Base-by-base conservation (phyloP, 345 rosid species). In the Hibiscus syriacus region DNA sequence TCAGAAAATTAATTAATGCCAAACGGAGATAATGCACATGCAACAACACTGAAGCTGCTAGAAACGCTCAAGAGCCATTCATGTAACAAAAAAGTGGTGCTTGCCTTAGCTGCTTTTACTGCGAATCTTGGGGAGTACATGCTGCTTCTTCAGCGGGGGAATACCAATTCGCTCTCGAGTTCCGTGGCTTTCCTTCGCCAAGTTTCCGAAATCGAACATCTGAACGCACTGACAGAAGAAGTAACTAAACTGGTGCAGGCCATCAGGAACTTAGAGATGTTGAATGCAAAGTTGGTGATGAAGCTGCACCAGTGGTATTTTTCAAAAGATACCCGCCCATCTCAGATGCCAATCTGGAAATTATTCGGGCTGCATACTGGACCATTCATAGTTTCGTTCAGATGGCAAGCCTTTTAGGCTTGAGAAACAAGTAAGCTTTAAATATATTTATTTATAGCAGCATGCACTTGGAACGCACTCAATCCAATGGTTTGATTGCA, bases 331-430 rank as follows among this genome's bases (percentile, higher is more conserved):
- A 49, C 58, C 49, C 86, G 0, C 81, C 79, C 14, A 41, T 83
- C 46, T 56, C 73, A 16, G 68, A 73, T 0, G 90, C 83, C 64
- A 53, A 52, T 29, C 14, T 79, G 9, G 87, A 84, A 45, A 67
- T 89, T 45, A 92, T 93, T n/a, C 77, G 77, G 20, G 87, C 96
- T n/a, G 89, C 87, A 36, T 89, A 89, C 70, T 89, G 96, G 98
- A 89, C 89, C 54, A 80, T 87, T 64, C 73, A 89, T 66, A 72
- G 92, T 49, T 78, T 84, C 12, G 71, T 86, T 10, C 90, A 84
- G 76, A 85, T 89, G 75, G 78, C 76, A 16, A 79, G 83, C 55
- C 82, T 82, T 26, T 78, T 82, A 55, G 79, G 85, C 57, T 71
- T 82, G 70, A 83, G 82, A 62, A 83, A 77, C 64, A 94, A 89